A percentile compares a stretch with the other conserved stretches of the same genome.
phyloP scores from a whole-genome alignment of 163 green algal species.

The Coccomyxa subellipsoidea region DNA sequence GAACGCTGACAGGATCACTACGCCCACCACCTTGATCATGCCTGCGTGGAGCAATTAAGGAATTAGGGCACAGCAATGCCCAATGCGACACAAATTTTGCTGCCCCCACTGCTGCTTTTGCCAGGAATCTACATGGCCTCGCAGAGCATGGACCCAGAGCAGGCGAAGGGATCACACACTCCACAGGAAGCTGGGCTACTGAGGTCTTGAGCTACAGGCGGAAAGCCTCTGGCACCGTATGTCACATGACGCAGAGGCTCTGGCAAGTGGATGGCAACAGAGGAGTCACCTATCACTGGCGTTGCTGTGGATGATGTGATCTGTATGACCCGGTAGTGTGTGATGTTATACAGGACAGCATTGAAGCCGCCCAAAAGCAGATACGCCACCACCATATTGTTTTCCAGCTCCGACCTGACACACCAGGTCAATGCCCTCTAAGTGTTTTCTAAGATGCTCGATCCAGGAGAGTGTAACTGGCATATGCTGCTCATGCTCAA shows the following conservation, averaged over 20 bases:
- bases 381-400: not conserved
- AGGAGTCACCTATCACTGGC: conserved; percentile 56
- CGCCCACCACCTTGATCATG: conserved; percentile 13
- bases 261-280: too few species aligned
- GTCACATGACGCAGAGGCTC: too few species aligned
- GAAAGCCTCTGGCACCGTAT: not conserved
- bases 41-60: not conserved
- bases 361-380: not conserved
- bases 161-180: too few species aligned
- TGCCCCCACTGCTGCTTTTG: too few species aligned
- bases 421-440: not conserved
- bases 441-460: too few species aligned
- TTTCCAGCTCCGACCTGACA: not conserved
- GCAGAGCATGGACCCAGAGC: too few species aligned
- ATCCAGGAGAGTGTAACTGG: too few species aligned
- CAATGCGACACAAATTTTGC: too few species aligned
- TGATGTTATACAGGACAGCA: conserved; percentile 48
- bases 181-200: too few species aligned
- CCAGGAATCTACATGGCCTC: too few species aligned
- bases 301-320: conserved; percentile 55
- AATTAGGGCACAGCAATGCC: too few species aligned
- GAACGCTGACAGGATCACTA: conserved; percentile 1
- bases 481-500: not conserved
- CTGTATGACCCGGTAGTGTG: conserved; percentile 56
- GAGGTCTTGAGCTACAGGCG: too few species aligned